A percentile compares a stretch with the other conserved stretches of the same genome.
These are phyloP conservation scores for Chrysoporthe deuterocubensis DNA, from an alignment of 2,329 filamentous ascomycete species.

Conservation along the genomic window DNA sequence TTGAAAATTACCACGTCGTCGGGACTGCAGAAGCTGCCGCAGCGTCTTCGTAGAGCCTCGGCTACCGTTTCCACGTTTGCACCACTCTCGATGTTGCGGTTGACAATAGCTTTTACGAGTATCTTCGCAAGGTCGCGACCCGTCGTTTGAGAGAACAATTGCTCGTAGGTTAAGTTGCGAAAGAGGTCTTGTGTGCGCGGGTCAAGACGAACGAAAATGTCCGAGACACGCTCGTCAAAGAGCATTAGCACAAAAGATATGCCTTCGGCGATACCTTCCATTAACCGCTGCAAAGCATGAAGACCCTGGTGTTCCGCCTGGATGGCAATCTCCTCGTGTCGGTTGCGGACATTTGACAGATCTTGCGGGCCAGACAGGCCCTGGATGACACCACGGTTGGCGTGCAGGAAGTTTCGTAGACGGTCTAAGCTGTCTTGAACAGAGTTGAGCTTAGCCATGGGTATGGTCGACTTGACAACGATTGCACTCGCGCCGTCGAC, in stretches of 20 bases:
- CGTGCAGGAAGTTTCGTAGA: constrained; percentile 78
- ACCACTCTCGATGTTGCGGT: constrained; percentile 94
- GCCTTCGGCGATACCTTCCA: constrained; percentile 90
- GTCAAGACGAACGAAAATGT: constrained; percentile 80
- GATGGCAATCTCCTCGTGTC: constrained; percentile 88
- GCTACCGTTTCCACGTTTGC: constrained; percentile 97
- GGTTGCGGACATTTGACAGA: constrained; percentile 74
- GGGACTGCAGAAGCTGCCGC: constrained; percentile 95
- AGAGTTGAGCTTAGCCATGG: constrained; percentile 68
- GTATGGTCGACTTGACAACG: constrained; percentile 69
- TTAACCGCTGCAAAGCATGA: constrained; percentile 81
- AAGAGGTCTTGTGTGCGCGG: constrained; percentile 71
- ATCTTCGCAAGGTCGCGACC: constrained; percentile 92
- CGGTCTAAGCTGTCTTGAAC: constrained; percentile 83
- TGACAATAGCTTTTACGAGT: constrained; percentile 96
- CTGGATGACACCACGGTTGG: constrained; percentile 91
- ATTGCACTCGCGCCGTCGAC: constrained; percentile 61
- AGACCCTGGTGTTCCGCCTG: constrained; percentile 95
- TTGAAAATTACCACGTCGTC: constrained; percentile 99
- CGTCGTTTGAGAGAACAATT: constrained; percentile 76
- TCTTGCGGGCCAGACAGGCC: constrained; percentile 91
- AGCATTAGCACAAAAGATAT: constrained; percentile 95
- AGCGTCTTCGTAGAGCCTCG: constrained; percentile 87
- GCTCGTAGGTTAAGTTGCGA: constrained; percentile 81
- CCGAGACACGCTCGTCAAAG: constrained; percentile 89